Percentiles rank a stretch among this genome's conserved stretches.
Conservation (phyloP, 2,329 filamentous ascomycete genomes). For the Teratosphaeria destructans region DNA sequence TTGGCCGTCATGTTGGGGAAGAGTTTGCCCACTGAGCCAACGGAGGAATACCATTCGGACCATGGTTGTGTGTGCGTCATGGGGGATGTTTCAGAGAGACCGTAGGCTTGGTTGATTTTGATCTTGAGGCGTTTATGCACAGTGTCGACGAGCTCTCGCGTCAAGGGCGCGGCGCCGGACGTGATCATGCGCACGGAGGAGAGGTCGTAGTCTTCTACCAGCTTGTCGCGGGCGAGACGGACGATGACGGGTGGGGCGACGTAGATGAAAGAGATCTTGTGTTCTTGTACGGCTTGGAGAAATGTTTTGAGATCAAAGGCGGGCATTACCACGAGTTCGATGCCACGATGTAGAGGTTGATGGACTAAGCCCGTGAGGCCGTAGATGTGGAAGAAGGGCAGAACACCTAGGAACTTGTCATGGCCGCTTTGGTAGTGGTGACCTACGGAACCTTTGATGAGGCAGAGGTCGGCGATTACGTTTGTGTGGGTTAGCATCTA, state of each 20-base stretch:
- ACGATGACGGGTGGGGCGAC: constrained; percentile 78
- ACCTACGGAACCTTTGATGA: constrained; percentile 43
- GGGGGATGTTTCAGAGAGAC: constrained; percentile 73
- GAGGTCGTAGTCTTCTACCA: constrained; percentile 70
- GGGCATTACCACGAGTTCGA: constrained; percentile 59
- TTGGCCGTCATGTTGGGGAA: constrained; percentile 71
- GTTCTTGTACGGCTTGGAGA: constrained; percentile 63
- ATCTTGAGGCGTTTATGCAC: constrained; percentile 64
- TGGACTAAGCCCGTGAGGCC: constrained; percentile 65
- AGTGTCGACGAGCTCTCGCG: constrained; percentile 64
- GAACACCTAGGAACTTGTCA: constrained; percentile 56
- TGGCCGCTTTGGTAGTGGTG: constrained; percentile 32
- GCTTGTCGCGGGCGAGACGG: constrained; percentile 65
- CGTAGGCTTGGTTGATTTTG: constrained; percentile 84
- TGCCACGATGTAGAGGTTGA: constrained; percentile 53
- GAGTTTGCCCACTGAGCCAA: constrained; percentile 70
- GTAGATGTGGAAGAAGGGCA: constrained; percentile 90
- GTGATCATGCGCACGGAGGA: constrained; percentile 75
- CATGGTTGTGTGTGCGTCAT: constrained; percentile 58
- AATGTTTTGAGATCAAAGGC: constrained; percentile 74
- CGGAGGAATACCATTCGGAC: constrained; percentile 64
- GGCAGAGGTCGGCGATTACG: constrained; percentile 59
- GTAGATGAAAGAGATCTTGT: constrained; percentile 66
- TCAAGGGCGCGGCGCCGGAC: constrained; percentile 78
- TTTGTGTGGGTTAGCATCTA: constrained; percentile 71